Base-by-base conservation (phyloP, 2,329 filamentous ascomycete species). In the Claviceps sp. region DNA sequence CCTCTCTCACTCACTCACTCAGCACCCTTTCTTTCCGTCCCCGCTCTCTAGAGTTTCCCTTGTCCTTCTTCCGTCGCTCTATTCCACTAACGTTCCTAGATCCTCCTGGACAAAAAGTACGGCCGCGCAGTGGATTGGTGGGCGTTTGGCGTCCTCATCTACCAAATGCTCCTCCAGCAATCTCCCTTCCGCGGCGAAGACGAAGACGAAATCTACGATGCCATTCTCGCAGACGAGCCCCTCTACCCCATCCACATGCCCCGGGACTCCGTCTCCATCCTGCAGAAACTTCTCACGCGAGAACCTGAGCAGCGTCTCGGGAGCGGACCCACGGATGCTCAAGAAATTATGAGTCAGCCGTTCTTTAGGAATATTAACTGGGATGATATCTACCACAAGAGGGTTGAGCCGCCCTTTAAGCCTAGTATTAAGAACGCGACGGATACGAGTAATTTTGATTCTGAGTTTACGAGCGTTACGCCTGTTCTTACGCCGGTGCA, bases 401-500 rank as follows among this genome's bases (percentile, higher is more conserved):
- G 89, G 39, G 82, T 96, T 19, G 79, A 83, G 50, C 86, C 93
- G 51, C 93, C 93, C 0, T 97, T 96, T 73, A 70, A 90, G 68
- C 93, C 93, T 17, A 81, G 81, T 40, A 95, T 98, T 62, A 93
- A 86, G 70, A 94, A 80, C 65, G 80, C 90, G 8, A 96, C 93
- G 44, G 93, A 98, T 72, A 98, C 93, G n/a, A 96, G 90, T 76
- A 98, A 98, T 73, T 98, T 98, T 68, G 93, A 98, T 67, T 89
- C 87, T 47, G 93, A 98, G 67, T 98, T 98, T 66, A 98, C 93
- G 1, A 97, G 91, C 64, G 93, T 98, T 51, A 98, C 93, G 43
- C 93, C 93, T 1, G 93, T 98, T 53, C 77, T 98, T 59, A 98
- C 93, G 34, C 93, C 93, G 50, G 93, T 98, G 52, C 90, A 97